Conservation (phyloP, 768 basidiomycete genomes). For the Boletus vinaceobasis region DNA sequence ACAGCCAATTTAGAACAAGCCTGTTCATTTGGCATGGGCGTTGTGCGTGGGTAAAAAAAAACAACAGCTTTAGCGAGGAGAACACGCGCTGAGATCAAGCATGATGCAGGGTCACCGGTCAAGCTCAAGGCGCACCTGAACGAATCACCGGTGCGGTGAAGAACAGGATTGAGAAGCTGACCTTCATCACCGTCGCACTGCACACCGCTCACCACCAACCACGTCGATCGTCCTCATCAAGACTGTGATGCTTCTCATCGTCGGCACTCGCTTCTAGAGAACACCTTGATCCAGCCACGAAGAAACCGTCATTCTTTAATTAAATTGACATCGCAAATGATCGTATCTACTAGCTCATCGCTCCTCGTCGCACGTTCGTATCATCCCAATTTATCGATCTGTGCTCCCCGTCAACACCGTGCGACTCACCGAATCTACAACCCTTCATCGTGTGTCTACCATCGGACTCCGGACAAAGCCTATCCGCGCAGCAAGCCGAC, state of each 20-base stretch:
- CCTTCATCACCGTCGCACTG: constrained; percentile 13
- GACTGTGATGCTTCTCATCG: too few relatives aligned
- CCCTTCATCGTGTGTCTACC: constrained; percentile 7
- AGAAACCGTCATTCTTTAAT: neutral
- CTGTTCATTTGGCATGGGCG: neutral
- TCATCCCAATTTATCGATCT: too few relatives aligned
- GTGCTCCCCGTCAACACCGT: neutral
- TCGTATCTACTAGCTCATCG: neutral
- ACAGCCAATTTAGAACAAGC: constrained; percentile 8
- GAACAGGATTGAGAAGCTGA: too few relatives aligned
- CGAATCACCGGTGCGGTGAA: neutral
- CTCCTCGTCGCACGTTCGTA: constrained; percentile 5
- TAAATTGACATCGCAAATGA: neutral
- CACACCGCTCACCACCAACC: neutral
- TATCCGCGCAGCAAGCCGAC: constrained; percentile 83
- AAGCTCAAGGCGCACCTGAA: too few relatives aligned
- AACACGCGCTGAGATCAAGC: neutral
- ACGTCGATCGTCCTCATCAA: neutral
- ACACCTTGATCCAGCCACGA: neutral
- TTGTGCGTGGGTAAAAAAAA: neutral
- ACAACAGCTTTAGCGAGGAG: neutral
- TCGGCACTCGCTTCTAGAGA: neutral
- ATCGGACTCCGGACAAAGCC: constrained; percentile 51
- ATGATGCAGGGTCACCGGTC: neutral
- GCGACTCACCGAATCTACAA: constrained; percentile 2